Evolutionary conservation across 176 grass and related monocot species (phyloP).

Genomic region (Ensete glaucum): DNA sequence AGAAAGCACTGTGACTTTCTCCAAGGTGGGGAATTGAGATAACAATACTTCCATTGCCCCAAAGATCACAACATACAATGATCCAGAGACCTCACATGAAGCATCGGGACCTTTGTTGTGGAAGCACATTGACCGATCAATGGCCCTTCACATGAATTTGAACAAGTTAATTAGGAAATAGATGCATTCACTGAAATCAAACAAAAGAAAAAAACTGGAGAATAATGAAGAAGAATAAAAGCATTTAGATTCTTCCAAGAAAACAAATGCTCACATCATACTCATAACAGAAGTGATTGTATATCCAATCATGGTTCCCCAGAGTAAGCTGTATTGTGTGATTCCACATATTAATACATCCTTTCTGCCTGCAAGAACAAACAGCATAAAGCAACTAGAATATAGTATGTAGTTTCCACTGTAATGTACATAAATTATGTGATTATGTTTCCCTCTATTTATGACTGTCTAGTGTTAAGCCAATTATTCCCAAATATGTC

Average conservation of each 20-base stretch:
- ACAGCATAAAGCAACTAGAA: not conserved
- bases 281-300: slow-evolving; percentile 77
- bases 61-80: slow-evolving; percentile 51
- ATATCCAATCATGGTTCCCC: slow-evolving; percentile 83
- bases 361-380: slow-evolving; percentile 39
- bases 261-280: slow-evolving; percentile 46
- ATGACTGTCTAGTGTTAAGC: too few relatives aligned
- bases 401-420: too few relatives aligned
- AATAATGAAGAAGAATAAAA: too few relatives aligned
- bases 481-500: too few relatives aligned
- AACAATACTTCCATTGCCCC: slow-evolving; percentile 53
- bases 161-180: not conserved
- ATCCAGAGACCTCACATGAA: slow-evolving; percentile 38
- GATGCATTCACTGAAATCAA: slow-evolving; percentile 1
- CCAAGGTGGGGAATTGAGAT: slow-evolving; percentile 73
- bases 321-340: slow-evolving; percentile 69
- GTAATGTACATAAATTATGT: too few relatives aligned
- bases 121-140: slow-evolving; percentile 15
- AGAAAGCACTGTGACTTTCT: slow-evolving; percentile 74
- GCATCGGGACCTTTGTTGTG: slow-evolving; percentile 30
- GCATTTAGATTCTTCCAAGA: not conserved
- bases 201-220: too few relatives aligned
- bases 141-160: not conserved
- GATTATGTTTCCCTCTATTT: too few relatives aligned
- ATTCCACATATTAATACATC: slow-evolving; percentile 80